phyloP scores from a whole-genome alignment of 441 rosid genomes.

The Melastoma candidum region DNA sequence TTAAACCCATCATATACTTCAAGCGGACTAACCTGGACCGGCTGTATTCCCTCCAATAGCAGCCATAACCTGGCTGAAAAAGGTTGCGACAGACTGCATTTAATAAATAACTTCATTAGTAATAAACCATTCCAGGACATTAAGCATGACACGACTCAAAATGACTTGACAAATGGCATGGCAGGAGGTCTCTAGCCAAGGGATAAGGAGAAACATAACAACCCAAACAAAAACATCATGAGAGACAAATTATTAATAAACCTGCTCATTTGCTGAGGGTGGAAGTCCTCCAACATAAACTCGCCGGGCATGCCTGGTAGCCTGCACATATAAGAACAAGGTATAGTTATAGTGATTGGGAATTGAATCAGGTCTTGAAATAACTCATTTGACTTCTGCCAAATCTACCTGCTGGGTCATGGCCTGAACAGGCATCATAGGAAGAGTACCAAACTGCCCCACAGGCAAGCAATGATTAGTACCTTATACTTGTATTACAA shows the following conservation, averaged over 20 bases:
- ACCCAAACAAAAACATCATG: no score
- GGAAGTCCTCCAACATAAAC: slow-evolving; percentile 32
- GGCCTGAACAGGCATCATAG: slow-evolving; percentile 25
- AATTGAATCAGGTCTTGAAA: not conserved
- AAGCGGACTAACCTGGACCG: slow-evolving; percentile 15
- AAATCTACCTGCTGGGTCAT: slow-evolving; percentile 26
- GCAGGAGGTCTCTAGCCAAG: no score
- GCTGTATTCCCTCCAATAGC: slow-evolving; percentile 27
- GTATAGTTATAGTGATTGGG: no score
- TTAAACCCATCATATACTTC: no score
- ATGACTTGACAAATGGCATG: no score
- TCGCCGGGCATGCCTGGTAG: slow-evolving; percentile 28
- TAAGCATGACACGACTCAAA: no score
- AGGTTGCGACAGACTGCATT: slow-evolving; percentile 23
- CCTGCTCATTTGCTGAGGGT: slow-evolving; percentile 30
- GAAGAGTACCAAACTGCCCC: slow-evolving; percentile 22
- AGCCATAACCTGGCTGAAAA: slow-evolving; percentile 24
- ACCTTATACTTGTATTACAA: not conserved
- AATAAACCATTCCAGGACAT: no score
- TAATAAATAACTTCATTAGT: no score
- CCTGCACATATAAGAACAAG: slow-evolving; percentile 10
- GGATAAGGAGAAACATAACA: no score
- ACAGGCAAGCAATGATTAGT: not conserved
- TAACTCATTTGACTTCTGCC: not conserved
- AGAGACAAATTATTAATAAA: slow-evolving; percentile 3